Base-by-base conservation (phyloP, 805 yeast genomes). In the Candida stauntonica region DNA sequence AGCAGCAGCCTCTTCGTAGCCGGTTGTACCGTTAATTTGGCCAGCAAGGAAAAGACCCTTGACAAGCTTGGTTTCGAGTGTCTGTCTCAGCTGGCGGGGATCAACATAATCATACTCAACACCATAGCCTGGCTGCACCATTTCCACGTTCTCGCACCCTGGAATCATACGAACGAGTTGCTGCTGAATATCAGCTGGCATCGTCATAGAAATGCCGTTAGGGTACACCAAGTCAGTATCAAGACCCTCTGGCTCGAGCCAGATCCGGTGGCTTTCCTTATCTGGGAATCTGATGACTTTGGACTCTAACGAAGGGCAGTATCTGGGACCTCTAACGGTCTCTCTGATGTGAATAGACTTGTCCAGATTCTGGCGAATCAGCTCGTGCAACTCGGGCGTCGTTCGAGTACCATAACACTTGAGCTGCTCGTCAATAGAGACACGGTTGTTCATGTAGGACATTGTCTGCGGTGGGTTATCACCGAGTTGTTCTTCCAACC, bases 1-100 rank as follows among this genome's bases (percentile, higher is more conserved):
- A 0, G 98, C 84, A 3, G 96, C 96, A 0, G 99, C 99, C 58
- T 93, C 99, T 64, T 93, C 99, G 53, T 93, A 93, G 0, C 99
- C 99, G 0, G 99, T 93, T 0, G 99, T 93, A 24, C 99, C 99
- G 56, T 93, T 93, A 29, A 93, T 93, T 60, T 93, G 99, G 2
- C 99, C 99, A 0, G 99, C 99, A 31, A 93, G 66, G 58, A 64
- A 93, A 26, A 93, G 62, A 0, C 97, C 97, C 9, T 70, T 63
- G 3, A 93, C 77, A 4, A 73, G 60, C 52, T 86, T 88, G 0
- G 98, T 86, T 55, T 91, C 96, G 33, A 93, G 62, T 0, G 94
- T 84, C 31, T 69, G 72, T 38, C 71, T 70, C 39, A 93, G 68
- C 54, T 89, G 96, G 47, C 95, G 72, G 3, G 99, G 99, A 55